Percentiles rank a stretch among this genome's conserved stretches.
These are phyloP conservation scores for Kwoniella bestiolae DNA, from an alignment of 768 basidiomycete genomes.

Conservation along the genomic window DNA sequence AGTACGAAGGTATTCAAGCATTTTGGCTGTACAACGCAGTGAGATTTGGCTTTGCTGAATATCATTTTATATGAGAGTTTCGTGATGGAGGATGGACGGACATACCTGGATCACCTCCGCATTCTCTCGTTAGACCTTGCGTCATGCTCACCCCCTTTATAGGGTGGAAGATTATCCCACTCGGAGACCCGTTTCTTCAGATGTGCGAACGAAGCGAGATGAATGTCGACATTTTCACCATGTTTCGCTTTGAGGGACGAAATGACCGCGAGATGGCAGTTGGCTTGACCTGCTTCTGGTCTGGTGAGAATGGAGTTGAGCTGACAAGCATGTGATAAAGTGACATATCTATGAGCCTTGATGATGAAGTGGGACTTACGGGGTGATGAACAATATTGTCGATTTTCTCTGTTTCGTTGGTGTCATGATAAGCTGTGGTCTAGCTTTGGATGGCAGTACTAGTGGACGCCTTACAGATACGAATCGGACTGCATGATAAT, in stretches of 20 bases:
- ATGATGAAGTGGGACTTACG: too few relatives aligned
- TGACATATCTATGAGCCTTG: too few relatives aligned
- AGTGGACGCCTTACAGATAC: too few relatives aligned
- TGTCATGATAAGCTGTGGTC: too few relatives aligned
- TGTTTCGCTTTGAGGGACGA: slow-evolving; percentile 23
- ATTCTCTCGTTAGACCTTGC: neutral
- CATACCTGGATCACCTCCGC: neutral
- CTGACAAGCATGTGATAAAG: too few relatives aligned
- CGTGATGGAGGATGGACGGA: too few relatives aligned
- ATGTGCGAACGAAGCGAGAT: slow-evolving; percentile 14
- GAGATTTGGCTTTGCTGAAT: too few relatives aligned
- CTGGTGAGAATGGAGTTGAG: slow-evolving; percentile 11
- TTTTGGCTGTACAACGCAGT: neutral
- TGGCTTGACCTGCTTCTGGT: slow-evolving; percentile 31
- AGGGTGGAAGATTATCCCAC: slow-evolving; percentile 13
- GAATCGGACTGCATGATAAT: too few relatives aligned
- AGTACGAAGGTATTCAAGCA: neutral
- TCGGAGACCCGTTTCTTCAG: neutral
- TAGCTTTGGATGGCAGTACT: too few relatives aligned
- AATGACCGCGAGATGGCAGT: slow-evolving; percentile 27
- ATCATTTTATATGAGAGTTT: too few relatives aligned
- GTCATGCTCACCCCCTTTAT: slow-evolving; percentile 9
- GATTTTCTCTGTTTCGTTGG: too few relatives aligned
- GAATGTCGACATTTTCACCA: slow-evolving; percentile 19
- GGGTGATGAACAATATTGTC: neutral